Conservation (phyloP, 2,329 filamentous ascomycete genomes). For the Diplodia mutila region DNA sequence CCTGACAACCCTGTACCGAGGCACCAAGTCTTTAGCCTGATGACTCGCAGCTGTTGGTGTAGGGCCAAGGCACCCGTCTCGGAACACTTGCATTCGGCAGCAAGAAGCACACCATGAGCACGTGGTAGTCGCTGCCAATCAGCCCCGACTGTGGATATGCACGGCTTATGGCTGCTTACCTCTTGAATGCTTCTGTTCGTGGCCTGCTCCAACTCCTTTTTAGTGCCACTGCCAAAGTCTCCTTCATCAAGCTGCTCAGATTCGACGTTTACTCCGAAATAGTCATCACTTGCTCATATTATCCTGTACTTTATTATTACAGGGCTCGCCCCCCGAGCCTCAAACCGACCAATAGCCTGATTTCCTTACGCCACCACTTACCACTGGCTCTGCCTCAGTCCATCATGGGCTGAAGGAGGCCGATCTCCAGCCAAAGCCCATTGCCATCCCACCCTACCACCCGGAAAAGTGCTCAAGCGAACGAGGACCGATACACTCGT, state of each 20-base stretch:
- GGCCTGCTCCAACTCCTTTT: neutral
- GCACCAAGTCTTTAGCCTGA: neutral
- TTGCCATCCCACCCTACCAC: neutral
- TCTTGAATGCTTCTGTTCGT: slow-evolving; percentile 1
- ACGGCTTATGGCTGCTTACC: slow-evolving; percentile 20
- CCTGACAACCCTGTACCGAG: neutral
- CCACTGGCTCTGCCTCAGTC: neutral
- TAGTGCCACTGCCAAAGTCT: neutral
- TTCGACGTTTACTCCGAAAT: neutral
- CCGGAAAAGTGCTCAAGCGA: neutral
- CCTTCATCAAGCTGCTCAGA: neutral
- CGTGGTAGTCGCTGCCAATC: slow-evolving; percentile 13
- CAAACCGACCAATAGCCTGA: neutral
- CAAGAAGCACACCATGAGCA: neutral
- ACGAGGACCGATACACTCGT: neutral
- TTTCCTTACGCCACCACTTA: neutral
- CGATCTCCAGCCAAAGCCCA: neutral
- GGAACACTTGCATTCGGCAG: slow-evolving; percentile 6
- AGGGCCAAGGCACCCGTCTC: neutral
- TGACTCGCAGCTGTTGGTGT: slow-evolving; percentile 19
- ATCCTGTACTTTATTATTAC: neutral
- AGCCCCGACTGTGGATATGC: neutral
- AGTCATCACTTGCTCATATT: slow-evolving; percentile 3
- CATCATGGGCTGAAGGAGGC: neutral
- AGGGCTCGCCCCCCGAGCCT: neutral